Evolutionary conservation across 169 alveolate genomes (phyloP).

Genomic region (Plasmodium relictum): DNA sequence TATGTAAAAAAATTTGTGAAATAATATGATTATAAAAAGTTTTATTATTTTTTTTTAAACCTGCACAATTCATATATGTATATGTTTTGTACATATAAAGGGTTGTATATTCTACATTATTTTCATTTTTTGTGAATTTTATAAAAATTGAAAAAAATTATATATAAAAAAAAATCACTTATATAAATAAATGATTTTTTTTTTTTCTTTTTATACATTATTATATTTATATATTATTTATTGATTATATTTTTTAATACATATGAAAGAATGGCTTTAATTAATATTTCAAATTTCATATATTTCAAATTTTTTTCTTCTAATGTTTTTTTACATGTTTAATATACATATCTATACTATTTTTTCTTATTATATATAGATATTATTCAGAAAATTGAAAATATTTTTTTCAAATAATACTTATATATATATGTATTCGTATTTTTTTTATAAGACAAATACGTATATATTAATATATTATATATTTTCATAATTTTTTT

Average conservation of each 20-base stretch:
- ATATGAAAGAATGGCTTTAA: neutral
- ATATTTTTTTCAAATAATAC: neutral
- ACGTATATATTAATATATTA: neutral
- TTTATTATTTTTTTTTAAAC: neutral
- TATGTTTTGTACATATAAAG: neutral
- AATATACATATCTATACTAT: neutral
- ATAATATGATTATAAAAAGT: neutral
- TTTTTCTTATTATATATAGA: neutral
- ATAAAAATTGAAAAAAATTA: neutral
- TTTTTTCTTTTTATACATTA: neutral
- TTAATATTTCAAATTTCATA: neutral
- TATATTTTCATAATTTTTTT: neutral
- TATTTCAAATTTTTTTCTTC: neutral
- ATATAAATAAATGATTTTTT: neutral
- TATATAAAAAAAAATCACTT: neutral
- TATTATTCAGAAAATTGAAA: neutral
- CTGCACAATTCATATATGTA: neutral
- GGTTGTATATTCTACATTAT: neutral
- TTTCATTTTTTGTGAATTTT: conserved; percentile 9
- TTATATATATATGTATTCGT: neutral
- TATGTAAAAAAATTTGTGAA: conserved; percentile 35
- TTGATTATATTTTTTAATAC: neutral
- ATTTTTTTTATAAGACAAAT: neutral
- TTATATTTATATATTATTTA: neutral
- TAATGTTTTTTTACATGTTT: neutral